Evolutionary conservation across 164 flowering plant genomes (phyloP), one percentile per base, ranked within the genome.

Genomic region (Macadamia tetraphylla): DNA sequence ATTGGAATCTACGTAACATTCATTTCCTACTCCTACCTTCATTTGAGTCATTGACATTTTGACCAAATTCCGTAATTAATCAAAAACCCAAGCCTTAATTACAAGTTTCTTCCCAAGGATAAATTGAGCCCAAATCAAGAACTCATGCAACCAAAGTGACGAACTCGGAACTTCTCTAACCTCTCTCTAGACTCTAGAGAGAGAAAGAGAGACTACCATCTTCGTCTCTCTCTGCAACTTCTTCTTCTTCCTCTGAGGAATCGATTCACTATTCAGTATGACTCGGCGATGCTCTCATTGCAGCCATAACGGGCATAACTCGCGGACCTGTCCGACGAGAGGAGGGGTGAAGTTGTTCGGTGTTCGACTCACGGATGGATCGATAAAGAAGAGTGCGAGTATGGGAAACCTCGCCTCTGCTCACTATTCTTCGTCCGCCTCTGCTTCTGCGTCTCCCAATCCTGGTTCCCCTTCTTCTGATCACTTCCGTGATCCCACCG

Each of bases 281-380:
- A 85, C 95, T 65, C 88, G 97, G 68, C 84, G 94, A 66, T 92
- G 98, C 82, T 92, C 96, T 59, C 93, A 88, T 82, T 92, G 98
- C 80, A 87, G 88, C 80, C 76, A 84, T 85, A 86, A 87, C 74
- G 98, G 98, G 43, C 96, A 90, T 78, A 92, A 92, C 84, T 87
- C 98, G 44, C 80, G 98, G 29, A 92, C 94, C 42, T 91, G 97
- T 62, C 90, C 95, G 31, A 70, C 87, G 32, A 76, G 89, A 52
- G 84, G 86, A 1, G 92, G 89, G 0, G 82, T 87, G 76, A 90
- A 74, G 82, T 81, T 90, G 51, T 92, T 92, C 75, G 98, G 98
- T 6, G 98, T 92, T 6, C 73, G 94, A 52, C 75, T 92, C 43
- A 90, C 87, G 5, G 98, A 92, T 62, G 93, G 95, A 3, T 78